Evolutionary conservation across 1,139 yeast species (phyloP), one percentile per base, ranked within the genome.

Genomic region (Lizanozyma gosingica): DNA sequence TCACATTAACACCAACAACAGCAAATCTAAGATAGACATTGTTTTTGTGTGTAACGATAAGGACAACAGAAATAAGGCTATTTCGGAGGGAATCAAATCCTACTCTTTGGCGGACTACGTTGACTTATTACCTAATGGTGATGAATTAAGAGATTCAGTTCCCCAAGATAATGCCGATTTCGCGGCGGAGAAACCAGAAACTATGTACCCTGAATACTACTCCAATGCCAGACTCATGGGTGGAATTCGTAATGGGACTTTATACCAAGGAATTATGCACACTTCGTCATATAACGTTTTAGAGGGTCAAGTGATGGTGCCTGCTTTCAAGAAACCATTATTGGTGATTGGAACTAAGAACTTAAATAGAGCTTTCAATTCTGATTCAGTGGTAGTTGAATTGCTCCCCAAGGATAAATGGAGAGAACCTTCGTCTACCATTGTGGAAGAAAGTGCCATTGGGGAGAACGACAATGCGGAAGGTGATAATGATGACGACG

Each of bases 351-450:
- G 98, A 0, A 74, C 92, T 37, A 86, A 84, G 52, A 80, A 82
- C 56, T 65, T 92, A 50, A 94, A 94, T 58, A 78, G 99, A 57
- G 86, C 94, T 0, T 88, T 92, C 62, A 86, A 86, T 52, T 90
- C 95, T 33, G 99, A 94, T 55, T 76, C 80, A 16, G 97, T 94
- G 14, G 85, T 88, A 39, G 88, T 94, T 4, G 97, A 94, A 61
- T 67, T 94, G 37, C 67, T 94, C 39, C 97, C 97, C 2, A 77
- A 84, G 51, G 72, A 73, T 34, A 80, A 86, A 57, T 94, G 98
- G 98, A 83, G 84, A 53, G 81, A 79, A 39, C 95, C 96, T 2
- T 80, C 94, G 0, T 65, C 83, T 3, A 78, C 83, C 38, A 81
- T 87, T 38, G 65, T 90, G 37, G 97, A 88, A 53, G 94, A 86